These are phyloP conservation scores for Balansia obtecta DNA, from an alignment of 2,329 filamentous ascomycete genomes.

Conservation along the genomic window DNA sequence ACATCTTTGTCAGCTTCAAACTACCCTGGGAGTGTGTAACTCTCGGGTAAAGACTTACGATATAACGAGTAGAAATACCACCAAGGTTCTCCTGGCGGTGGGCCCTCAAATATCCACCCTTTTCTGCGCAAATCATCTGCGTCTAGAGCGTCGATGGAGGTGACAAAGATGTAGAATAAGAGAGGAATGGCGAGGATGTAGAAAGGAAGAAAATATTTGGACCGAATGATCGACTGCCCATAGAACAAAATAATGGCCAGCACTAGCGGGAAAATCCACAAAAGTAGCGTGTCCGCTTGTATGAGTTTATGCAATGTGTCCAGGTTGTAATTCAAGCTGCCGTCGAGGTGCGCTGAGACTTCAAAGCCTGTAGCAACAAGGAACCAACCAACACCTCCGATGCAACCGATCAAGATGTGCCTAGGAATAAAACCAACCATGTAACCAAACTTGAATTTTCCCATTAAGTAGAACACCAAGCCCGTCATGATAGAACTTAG, in stretches of 20 bases:
- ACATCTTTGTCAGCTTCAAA: neutral
- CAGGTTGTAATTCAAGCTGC: conserved; percentile 70
- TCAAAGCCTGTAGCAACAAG: conserved; percentile 84
- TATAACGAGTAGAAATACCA: conserved; percentile 98
- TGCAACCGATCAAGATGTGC: conserved; percentile 92
- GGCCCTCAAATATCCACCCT: conserved; percentile 88
- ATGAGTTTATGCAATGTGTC: conserved; percentile 66
- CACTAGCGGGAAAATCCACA: conserved; percentile 72
- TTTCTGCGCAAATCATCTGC: conserved; percentile 52
- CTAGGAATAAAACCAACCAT: conserved; percentile 94
- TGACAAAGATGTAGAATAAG: conserved; percentile 67
- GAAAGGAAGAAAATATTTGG: conserved; percentile 72
- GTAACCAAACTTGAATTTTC: conserved; percentile 74
- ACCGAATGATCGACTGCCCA: conserved; percentile 62
- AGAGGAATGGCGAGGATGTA: conserved; percentile 74
- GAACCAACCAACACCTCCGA: conserved; percentile 94
- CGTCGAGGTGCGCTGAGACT: conserved; percentile 79
- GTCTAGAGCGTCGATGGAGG: conserved; percentile 54
- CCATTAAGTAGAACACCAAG: conserved; percentile 82
- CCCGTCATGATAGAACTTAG: conserved; percentile 86
- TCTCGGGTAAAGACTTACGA: conserved; percentile 38
- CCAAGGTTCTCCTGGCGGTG: conserved; percentile 77
- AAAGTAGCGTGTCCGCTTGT: conserved; percentile 56
- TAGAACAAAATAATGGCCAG: conserved; percentile 67
- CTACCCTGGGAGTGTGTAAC: too few relatives aligned